A percentile compares a stretch with the other conserved stretches of the same genome.
phyloP scores from a whole-genome alignment of 1,284 basidiomycete species.

The Golubevia pallescens region DNA sequence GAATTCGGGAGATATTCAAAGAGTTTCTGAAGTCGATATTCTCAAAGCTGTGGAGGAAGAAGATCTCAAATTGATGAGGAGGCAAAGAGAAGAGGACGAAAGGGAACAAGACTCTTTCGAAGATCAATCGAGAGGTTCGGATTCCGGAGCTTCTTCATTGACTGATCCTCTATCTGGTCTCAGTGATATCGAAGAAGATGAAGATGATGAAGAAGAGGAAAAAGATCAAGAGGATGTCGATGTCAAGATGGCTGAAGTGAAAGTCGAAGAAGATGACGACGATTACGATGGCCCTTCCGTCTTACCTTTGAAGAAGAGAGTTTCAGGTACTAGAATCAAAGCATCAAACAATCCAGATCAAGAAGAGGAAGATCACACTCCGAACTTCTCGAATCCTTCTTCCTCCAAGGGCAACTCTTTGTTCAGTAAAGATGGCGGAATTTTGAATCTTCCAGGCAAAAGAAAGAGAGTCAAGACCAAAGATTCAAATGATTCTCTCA shows the following conservation, averaged over 20 bases:
- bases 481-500: too few species aligned
- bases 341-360: constrained; percentile 9
- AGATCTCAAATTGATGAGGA: neutral
- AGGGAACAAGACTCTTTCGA: constrained; percentile 13
- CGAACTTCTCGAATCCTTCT: neutral
- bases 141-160: constrained; percentile 35
- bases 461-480: too few species aligned
- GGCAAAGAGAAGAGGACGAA: constrained; percentile 16
- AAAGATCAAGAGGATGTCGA: neutral
- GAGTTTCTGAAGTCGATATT: constrained; percentile 7
- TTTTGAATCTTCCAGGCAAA: neutral
- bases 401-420: neutral
- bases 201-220: constrained; percentile 36
- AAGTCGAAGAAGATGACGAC: constrained; percentile 4
- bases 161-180: constrained; percentile 44
- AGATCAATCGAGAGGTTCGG: constrained; percentile 3
- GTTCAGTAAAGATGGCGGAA: too few species aligned
- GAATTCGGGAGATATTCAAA: neutral
- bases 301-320: constrained; percentile 53
- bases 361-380: neutral
- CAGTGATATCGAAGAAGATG: constrained; percentile 27
- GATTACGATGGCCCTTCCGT: constrained; percentile 11
- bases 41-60: constrained; percentile 5
- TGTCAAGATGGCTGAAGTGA: constrained; percentile 9
- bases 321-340: constrained; percentile 49